Conservation (phyloP, 108 stramenopile species). For the Pseudonitzschia delicatissima region DNA sequence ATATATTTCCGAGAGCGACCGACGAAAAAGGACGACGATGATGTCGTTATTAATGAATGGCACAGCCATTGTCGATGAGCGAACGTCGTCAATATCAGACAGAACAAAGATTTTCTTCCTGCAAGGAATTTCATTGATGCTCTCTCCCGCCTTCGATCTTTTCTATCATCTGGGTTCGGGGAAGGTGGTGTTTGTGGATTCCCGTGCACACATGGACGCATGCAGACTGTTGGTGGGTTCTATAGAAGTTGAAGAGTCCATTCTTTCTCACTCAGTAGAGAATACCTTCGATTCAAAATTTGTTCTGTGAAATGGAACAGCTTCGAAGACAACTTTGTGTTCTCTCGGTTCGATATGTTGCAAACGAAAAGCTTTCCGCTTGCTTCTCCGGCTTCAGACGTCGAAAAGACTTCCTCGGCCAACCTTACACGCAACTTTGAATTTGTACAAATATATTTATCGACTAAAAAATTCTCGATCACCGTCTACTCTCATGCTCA, state of each 20-base stretch:
- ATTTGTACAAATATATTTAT: too few relatives aligned
- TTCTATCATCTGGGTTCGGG: not conserved
- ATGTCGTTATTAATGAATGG: conserved; percentile 1
- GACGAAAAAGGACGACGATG: not conserved
- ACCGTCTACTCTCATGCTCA: too few relatives aligned
- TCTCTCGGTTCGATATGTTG: too few relatives aligned
- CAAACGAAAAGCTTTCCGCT: too few relatives aligned
- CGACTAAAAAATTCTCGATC: too few relatives aligned
- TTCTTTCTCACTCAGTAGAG: too few relatives aligned
- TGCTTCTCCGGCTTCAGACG: too few relatives aligned
- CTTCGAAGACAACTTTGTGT: too few relatives aligned
- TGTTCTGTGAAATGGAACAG: too few relatives aligned
- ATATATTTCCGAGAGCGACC: not conserved
- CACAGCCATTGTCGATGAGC: not conserved
- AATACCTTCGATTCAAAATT: too few relatives aligned
- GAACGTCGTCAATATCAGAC: not conserved
- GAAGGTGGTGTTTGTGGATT: not conserved
- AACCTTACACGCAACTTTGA: too few relatives aligned
- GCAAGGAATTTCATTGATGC: not conserved
- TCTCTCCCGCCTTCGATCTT: not conserved
- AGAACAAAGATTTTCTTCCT: conserved; percentile 4
- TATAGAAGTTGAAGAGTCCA: not conserved
- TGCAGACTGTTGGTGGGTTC: conserved; percentile 1
- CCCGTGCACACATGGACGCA: not conserved
- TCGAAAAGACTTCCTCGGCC: too few relatives aligned